Percentiles rank a stretch among this genome's conserved stretches.
These are phyloP conservation scores for Aspergillus aculeatinus DNA, from an alignment of 2,329 filamentous ascomycete genomes.

Conservation along the genomic window DNA sequence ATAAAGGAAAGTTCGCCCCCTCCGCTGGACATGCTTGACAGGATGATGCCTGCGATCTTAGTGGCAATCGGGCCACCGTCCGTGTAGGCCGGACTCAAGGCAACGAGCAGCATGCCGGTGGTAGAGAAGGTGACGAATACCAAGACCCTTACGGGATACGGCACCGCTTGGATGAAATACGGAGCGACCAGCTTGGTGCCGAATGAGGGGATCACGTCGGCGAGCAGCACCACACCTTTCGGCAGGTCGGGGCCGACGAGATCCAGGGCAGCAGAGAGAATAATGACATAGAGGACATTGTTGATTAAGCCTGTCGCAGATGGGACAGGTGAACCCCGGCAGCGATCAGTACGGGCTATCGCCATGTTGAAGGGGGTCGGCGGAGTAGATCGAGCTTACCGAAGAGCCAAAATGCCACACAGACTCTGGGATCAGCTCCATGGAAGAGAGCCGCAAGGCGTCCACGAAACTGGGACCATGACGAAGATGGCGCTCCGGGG, in stretches of 20 bases:
- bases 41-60: conserved; percentile 78
- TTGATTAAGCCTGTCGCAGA: conserved; percentile 73
- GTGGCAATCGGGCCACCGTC: conserved; percentile 62
- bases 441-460: conserved; percentile 64
- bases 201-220: conserved; percentile 89
- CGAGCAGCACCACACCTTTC: conserved; percentile 88
- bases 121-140: conserved; percentile 73
- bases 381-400: conserved; percentile 54
- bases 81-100: conserved; percentile 66
- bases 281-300: conserved; percentile 96
- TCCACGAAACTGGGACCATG: conserved; percentile 71
- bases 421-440: conserved; percentile 68
- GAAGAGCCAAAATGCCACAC: conserved; percentile 88
- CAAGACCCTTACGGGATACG: conserved; percentile 73
- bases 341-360: background rate
- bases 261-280: conserved; percentile 91
- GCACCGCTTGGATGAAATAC: conserved; percentile 87
- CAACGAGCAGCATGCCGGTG: conserved; percentile 85
- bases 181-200: conserved; percentile 82
- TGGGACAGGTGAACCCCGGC: background rate
- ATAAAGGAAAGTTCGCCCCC: conserved; percentile 89
- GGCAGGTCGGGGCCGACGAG: conserved; percentile 84
- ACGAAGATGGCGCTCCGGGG: conserved; percentile 60
- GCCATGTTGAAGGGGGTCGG: background rate
- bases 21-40: conserved; percentile 83